Percentiles rank a stretch among this genome's conserved stretches.
phyloP scores from a whole-genome alignment of 2,329 filamentous ascomycete species.

The Beauveria australis region DNA sequence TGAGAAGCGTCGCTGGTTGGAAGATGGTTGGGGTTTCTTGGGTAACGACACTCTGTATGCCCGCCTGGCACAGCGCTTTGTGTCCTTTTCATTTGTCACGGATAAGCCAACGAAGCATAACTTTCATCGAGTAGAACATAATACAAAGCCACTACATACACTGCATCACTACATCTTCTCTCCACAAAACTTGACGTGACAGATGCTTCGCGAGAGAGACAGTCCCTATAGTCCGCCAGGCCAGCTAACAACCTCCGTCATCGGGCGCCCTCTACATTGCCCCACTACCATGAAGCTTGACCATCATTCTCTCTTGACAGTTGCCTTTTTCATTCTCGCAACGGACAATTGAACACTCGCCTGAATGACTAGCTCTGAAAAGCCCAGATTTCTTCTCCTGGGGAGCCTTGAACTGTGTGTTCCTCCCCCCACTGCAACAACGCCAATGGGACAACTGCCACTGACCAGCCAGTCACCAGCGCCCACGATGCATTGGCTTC shows the following conservation, averaged over 20 bases:
- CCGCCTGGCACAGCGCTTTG: background rate
- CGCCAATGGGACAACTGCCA: background rate
- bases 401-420: conserved; percentile 32
- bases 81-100: background rate
- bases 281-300: conserved; percentile 4
- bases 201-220: background rate
- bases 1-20: background rate
- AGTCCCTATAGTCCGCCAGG: background rate
- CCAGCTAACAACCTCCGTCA: background rate
- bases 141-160: background rate
- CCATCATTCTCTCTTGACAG: background rate
- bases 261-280: conserved; percentile 6
- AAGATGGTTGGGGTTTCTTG: background rate
- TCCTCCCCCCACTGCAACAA: background rate
- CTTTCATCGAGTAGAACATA: background rate
- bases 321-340: background rate
- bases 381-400: conserved; percentile 31
- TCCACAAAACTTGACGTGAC: background rate
- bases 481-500: conserved; percentile 58
- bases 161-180: background rate
- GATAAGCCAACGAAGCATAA: background rate
- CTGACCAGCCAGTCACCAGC: conserved; percentile 30
- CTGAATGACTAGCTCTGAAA: conserved; percentile 7
- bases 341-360: background rate
- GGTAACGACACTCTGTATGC: background rate